Percentiles rank a stretch among this genome's conserved stretches.
Conservation (phyloP, 169 alveolate genomes). For the Sarcocystis neurona region DNA sequence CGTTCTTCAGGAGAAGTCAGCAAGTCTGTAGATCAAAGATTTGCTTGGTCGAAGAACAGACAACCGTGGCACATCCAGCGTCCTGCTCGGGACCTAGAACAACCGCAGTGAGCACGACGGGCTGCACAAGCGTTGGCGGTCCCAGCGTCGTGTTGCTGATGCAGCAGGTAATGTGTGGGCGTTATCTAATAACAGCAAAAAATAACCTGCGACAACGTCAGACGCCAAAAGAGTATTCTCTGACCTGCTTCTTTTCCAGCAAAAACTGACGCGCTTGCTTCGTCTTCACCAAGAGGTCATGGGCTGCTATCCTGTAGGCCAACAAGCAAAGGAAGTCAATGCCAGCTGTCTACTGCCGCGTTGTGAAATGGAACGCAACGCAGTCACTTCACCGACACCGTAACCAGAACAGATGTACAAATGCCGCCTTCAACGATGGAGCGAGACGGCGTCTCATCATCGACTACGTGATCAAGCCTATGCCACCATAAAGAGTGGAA, state of each 20-base stretch:
- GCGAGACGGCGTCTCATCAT: neutral
- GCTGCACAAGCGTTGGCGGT: too few species aligned
- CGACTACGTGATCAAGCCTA: neutral
- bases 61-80: too few species aligned
- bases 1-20: too few species aligned
- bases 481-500: neutral
- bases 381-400: neutral
- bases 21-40: too few species aligned
- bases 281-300: conserved; percentile 20
- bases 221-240: too few species aligned
- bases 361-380: neutral
- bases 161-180: too few species aligned
- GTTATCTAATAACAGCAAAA: too few species aligned
- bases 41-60: too few species aligned
- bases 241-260: conserved; percentile 17
- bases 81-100: too few species aligned
- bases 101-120: too few species aligned
- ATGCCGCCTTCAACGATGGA: neutral
- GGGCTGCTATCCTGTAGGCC: conserved; percentile 21
- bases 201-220: too few species aligned
- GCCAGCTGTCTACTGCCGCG: neutral
- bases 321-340: neutral
- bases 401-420: neutral
- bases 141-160: too few species aligned
- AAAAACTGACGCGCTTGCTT: conserved; percentile 16